Percentiles rank a stretch among this genome's conserved stretches.
These are phyloP conservation scores for Carpinus viminea DNA, from an alignment of 306 rosid species.

Conservation along the genomic window DNA sequence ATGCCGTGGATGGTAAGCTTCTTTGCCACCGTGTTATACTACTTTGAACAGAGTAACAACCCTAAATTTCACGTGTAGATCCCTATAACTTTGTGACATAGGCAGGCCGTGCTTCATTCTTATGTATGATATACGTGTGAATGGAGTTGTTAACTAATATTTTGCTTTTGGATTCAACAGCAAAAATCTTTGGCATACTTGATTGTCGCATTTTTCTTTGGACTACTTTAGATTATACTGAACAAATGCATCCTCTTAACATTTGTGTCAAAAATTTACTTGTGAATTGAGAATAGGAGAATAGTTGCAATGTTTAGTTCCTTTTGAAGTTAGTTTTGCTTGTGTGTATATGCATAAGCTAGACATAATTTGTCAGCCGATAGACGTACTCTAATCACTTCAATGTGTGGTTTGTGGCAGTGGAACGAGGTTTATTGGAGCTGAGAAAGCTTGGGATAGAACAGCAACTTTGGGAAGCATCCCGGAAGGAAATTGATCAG, in stretches of 20 bases:
- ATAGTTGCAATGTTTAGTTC: background rate
- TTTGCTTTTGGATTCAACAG: background rate
- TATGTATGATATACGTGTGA: background rate
- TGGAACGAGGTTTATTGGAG: conserved; percentile 86
- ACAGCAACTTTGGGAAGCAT: conserved; percentile 97
- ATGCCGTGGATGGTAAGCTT: conserved; percentile 91
- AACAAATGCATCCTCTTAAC: background rate
- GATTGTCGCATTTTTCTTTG: background rate
- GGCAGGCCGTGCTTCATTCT: background rate
- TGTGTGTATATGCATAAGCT: background rate
- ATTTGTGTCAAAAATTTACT: background rate
- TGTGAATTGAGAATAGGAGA: background rate
- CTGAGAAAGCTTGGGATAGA: conserved; percentile 92
- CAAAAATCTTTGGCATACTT: background rate
- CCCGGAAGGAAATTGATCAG: conserved; percentile 83
- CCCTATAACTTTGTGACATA: background rate
- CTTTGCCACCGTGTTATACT: background rate
- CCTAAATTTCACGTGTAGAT: background rate
- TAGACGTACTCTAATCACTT: background rate
- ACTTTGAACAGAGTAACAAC: conserved; percentile 9
- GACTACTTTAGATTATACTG: background rate
- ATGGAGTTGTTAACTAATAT: background rate
- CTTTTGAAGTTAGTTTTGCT: background rate
- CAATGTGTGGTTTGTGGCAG: conserved; percentile 46
- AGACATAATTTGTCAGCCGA: background rate